Evolutionary conservation across 495 filamentous ascomycete species (phyloP).

Genomic region (Penicillium coprophilum): DNA sequence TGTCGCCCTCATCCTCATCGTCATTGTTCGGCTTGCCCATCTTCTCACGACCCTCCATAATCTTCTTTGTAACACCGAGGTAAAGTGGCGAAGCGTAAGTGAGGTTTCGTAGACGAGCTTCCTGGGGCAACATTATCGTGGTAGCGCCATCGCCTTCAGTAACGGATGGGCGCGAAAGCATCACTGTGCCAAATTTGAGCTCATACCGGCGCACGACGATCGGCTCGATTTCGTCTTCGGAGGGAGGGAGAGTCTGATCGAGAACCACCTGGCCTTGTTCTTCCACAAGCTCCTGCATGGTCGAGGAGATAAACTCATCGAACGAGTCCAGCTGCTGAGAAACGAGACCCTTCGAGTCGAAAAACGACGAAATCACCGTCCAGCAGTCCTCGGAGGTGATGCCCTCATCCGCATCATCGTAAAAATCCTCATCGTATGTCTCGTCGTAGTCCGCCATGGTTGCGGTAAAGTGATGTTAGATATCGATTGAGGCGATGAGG

Average conservation of each 20-base stretch:
- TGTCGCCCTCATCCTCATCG: slow-evolving; percentile 44
- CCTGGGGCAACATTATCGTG: slow-evolving; percentile 78
- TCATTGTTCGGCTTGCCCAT: slow-evolving; percentile 54
- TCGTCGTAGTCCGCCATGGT: slow-evolving; percentile 58
- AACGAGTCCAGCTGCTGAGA: slow-evolving; percentile 98
- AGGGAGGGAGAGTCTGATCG: slow-evolving; percentile 77
- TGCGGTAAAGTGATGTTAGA: background rate
- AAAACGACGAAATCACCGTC: slow-evolving; percentile 95
- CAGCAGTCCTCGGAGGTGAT: slow-evolving; percentile 89
- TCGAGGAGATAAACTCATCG: slow-evolving; percentile 90
- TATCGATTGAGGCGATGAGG: background rate
- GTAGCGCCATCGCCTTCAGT: slow-evolving; percentile 90
- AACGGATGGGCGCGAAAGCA: slow-evolving; percentile 79
- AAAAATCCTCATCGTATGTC: slow-evolving; percentile 52
- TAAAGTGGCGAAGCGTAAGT: slow-evolving; percentile 93
- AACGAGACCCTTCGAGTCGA: slow-evolving; percentile 90
- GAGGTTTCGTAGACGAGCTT: slow-evolving; percentile 89
- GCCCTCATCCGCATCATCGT: slow-evolving; percentile 67
- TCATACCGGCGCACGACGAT: slow-evolving; percentile 87
- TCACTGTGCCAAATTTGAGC: slow-evolving; percentile 83
- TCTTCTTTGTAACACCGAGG: slow-evolving; percentile 74
- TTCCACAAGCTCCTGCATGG: slow-evolving; percentile 87
- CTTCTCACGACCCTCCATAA: slow-evolving; percentile 77
- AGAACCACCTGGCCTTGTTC: slow-evolving; percentile 86
- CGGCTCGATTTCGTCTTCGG: slow-evolving; percentile 64